These are phyloP conservation scores for Cryomyces antarcticus DNA, from an alignment of 495 filamentous ascomycete genomes.

Conservation along the genomic window DNA sequence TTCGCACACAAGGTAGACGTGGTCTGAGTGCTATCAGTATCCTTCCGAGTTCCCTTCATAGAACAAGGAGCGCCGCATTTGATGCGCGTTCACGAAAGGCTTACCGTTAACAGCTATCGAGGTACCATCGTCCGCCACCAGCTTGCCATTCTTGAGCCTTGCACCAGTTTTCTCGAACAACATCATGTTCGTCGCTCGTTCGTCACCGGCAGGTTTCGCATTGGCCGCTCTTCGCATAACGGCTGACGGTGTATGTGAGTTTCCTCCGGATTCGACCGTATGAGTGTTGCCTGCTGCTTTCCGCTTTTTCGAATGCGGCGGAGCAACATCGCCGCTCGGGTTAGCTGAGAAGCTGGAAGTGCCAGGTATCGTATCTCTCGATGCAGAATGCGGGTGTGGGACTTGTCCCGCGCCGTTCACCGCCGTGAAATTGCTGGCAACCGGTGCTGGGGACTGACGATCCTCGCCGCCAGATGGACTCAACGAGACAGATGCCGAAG, in stretches of 20 bases:
- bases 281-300: conserved; percentile 31
- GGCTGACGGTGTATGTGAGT: not conserved
- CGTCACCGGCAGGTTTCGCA: not conserved
- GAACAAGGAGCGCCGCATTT: not conserved
- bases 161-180: conserved; percentile 55
- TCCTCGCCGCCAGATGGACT: conserved; percentile 4
- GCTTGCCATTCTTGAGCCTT: conserved; percentile 51
- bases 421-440: not conserved
- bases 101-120: conserved; percentile 68
- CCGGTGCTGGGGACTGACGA: conserved; percentile 4
- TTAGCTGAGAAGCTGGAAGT: conserved; percentile 40
- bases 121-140: conserved; percentile 82
- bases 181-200: conserved; percentile 52
- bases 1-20: conserved; percentile 93
- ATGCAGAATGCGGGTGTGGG: conserved; percentile 23
- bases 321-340: conserved; percentile 18
- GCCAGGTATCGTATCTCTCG: conserved; percentile 37
- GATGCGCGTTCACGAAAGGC: conserved; percentile 13
- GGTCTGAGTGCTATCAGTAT: conserved; percentile 35
- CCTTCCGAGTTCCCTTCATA: too few species aligned
- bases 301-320: conserved; percentile 45
- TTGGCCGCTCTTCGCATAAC: conserved; percentile 1
- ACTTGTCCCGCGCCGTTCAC: not conserved
- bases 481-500: conserved; percentile 4
- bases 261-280: not conserved